Percentiles rank a stretch among this genome's conserved stretches.
phyloP scores from a whole-genome alignment of 23 red algal genomes.

The Gracilariopsis chorda region DNA sequence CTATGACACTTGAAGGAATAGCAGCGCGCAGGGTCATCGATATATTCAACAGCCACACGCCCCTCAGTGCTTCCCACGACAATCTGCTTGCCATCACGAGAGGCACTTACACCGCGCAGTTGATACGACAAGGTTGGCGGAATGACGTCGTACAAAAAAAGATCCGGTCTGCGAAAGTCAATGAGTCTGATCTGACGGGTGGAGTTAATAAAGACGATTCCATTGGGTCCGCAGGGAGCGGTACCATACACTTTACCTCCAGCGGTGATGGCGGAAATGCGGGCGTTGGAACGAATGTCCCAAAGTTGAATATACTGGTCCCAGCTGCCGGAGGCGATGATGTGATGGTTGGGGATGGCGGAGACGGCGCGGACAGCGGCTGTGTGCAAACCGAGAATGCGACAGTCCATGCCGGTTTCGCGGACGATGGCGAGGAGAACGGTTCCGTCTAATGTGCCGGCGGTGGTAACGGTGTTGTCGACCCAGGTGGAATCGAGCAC shows the following conservation, averaged over 20 bases:
- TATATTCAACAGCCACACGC: conserved; percentile 81
- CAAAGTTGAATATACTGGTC: conserved; percentile 20
- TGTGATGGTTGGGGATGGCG: neutral
- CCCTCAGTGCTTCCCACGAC: conserved; percentile 92
- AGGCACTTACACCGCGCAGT: conserved; percentile 75
- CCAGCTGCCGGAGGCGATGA: conserved; percentile 47
- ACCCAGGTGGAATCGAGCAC: conserved; percentile 43
- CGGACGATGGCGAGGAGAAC: conserved; percentile 15
- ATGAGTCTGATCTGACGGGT: conserved; percentile 22
- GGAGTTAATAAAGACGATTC: conserved; percentile 33
- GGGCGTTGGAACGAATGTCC: neutral
- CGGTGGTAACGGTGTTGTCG: neutral
- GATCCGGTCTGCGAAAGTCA: conserved; percentile 5
- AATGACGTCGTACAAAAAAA: conserved; percentile 8
- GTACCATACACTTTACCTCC: conserved; percentile 33
- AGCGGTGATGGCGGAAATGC: neutral
- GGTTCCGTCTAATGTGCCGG: conserved; percentile 24
- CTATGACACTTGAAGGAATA: conserved; percentile 98
- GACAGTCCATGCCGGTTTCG: neutral
- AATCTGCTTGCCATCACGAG: conserved; percentile 54
- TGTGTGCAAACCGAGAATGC: conserved; percentile 15
- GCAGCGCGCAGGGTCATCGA: conserved; percentile 55
- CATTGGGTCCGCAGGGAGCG: conserved; percentile 2
- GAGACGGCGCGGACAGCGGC: conserved; percentile 20
- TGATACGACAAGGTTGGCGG: conserved; percentile 73